These are phyloP conservation scores for Flagelloscypha sp. DNA, from an alignment of 768 basidiomycete species.

Conservation along the genomic window DNA sequence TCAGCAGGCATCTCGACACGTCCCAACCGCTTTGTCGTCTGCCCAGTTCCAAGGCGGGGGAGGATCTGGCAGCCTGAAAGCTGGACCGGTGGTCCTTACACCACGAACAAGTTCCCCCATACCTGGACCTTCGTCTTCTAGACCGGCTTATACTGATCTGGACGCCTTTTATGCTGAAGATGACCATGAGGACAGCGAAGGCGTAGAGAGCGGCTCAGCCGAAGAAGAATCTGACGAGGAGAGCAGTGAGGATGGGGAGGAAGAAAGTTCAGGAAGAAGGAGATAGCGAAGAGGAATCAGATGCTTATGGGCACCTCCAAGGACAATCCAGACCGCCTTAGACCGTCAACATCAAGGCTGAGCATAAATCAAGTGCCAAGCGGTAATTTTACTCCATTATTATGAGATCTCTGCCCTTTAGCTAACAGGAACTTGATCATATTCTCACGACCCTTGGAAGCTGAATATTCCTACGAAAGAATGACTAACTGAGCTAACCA, in stretches of 20 bases:
- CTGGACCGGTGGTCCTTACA: conserved; percentile 47
- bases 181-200: conserved; percentile 20
- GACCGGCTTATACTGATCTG: conserved; percentile 47
- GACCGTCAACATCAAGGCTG: too few relatives aligned
- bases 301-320: too few relatives aligned
- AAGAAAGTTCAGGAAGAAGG: conserved; percentile 18
- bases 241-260: conserved; percentile 11
- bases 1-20: conserved; percentile 21
- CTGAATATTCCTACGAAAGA: too few relatives aligned
- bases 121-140: conserved; percentile 29
- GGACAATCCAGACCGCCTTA: too few relatives aligned
- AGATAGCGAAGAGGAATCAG: conserved; percentile 13
- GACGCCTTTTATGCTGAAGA: conserved; percentile 69
- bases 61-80: conserved; percentile 20
- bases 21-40: conserved; percentile 34
- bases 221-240: conserved; percentile 16
- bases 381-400: too few relatives aligned
- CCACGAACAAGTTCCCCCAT: conserved; percentile 42
- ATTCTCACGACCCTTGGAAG: too few relatives aligned
- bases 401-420: too few relatives aligned
- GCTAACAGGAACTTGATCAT: too few relatives aligned
- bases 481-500: too few relatives aligned
- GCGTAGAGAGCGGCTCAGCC: conserved; percentile 10
- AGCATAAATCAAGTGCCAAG: too few relatives aligned
- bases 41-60: conserved; percentile 18